Evolutionary conservation across 768 basidiomycete species (phyloP).

Genomic region (Macrocybe gigantea): DNA sequence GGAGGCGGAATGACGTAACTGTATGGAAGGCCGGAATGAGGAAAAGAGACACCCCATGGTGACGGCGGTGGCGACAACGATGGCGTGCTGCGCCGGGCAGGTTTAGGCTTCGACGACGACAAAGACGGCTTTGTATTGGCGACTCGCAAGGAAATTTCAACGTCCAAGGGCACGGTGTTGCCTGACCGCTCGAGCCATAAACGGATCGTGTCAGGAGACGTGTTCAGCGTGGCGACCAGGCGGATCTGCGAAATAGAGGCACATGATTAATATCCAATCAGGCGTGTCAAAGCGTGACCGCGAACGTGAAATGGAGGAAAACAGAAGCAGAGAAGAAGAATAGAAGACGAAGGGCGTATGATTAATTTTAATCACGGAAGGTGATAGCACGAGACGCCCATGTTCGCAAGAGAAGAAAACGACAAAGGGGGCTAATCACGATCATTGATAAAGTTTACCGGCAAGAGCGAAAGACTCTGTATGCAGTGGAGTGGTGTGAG

Average conservation of each 20-base stretch:
- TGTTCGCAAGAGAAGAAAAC: no score
- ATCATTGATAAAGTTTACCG: no score
- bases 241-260: slow-evolving; percentile 47
- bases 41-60: slow-evolving; percentile 25
- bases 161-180: slow-evolving; percentile 62
- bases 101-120: background rate
- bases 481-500: no score
- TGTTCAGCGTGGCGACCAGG: slow-evolving; percentile 60
- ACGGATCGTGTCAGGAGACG: slow-evolving; percentile 74
- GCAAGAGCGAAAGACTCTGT: no score
- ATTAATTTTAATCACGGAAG: no score
- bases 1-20: slow-evolving; percentile 24
- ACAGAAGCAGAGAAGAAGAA: background rate
- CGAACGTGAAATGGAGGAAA: background rate
- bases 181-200: slow-evolving; percentile 83
- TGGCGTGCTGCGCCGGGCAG: slow-evolving; percentile 21
- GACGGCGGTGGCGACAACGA: slow-evolving; percentile 24
- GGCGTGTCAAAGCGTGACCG: background rate
- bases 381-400: no score
- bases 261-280: slow-evolving; percentile 6
- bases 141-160: slow-evolving; percentile 71
- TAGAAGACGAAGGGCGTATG: background rate
- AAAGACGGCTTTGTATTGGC: slow-evolving; percentile 12
- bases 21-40: slow-evolving; percentile 30
- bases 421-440: no score